Conservation (phyloP, 768 basidiomycete genomes). For the Termitomyces sp. region DNA sequence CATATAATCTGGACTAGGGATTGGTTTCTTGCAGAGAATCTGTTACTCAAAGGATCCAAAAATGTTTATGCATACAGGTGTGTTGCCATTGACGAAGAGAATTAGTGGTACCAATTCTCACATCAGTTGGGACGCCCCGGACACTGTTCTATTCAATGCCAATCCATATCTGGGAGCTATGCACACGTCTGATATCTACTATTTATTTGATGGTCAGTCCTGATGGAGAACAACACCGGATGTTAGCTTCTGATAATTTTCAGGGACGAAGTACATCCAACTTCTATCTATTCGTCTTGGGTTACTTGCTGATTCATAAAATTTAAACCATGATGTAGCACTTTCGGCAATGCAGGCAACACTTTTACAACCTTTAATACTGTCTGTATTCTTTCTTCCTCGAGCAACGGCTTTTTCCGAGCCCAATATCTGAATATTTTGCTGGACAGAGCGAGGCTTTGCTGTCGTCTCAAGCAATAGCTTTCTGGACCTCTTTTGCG, state of each 20-base stretch:
- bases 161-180: constrained; percentile 36
- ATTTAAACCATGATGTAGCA: not conserved
- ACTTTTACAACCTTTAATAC: constrained; percentile 1
- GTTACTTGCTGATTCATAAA: not conserved
- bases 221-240: not conserved
- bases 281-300: not conserved
- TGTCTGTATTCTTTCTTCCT: not conserved
- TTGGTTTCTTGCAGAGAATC: constrained; percentile 33
- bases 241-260: not conserved
- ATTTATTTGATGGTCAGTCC: constrained; percentile 37
- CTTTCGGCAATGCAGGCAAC: constrained; percentile 3
- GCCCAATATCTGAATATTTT: not conserved
- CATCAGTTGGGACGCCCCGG: constrained; percentile 40
- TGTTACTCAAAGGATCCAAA: constrained; percentile 24
- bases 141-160: constrained; percentile 33
- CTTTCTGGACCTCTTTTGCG: constrained; percentile 43
- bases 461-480: constrained; percentile 37
- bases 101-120: not conserved
- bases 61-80: constrained; percentile 36
- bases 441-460: constrained; percentile 31
- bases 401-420: not conserved
- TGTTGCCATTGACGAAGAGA: not conserved
- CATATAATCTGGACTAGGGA: constrained; percentile 26
- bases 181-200: constrained; percentile 44
- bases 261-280: not conserved